These are phyloP conservation scores for Populus ilicifolia DNA, from an alignment of 345 rosid genomes.

Conservation along the genomic window DNA sequence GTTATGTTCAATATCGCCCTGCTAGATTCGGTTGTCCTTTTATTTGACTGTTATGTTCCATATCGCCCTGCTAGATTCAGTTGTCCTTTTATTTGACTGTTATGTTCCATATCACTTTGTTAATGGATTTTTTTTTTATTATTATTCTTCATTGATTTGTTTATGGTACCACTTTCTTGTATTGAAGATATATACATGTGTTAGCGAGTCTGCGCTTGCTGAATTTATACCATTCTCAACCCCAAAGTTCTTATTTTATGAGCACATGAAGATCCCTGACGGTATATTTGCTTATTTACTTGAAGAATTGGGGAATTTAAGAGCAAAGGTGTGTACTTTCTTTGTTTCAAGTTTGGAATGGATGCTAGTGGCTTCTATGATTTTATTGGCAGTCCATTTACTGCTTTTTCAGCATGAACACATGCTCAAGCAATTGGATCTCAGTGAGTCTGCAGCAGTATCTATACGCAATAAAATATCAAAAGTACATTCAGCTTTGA, in stretches of 20 bases:
- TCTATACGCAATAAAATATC: conserved; percentile 41
- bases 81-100: not conserved
- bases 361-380: not conserved
- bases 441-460: conserved; percentile 22
- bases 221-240: conserved; percentile 56
- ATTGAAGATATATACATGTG: conserved; percentile 70
- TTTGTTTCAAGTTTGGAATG: not conserved
- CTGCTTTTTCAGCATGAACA: conserved; percentile 49
- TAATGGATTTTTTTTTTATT: not conserved
- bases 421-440: conserved; percentile 37
- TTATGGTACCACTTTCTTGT: conserved; percentile 3
- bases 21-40: no score
- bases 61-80: not conserved
- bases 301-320: conserved; percentile 28
- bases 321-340: conserved; percentile 43
- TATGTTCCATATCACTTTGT: not conserved
- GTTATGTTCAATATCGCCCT: no score
- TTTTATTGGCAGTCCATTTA: conserved; percentile 8
- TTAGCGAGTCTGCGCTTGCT: conserved; percentile 54
- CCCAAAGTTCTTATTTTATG: conserved; percentile 51
- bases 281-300: conserved; percentile 17
- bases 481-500: conserved; percentile 37
- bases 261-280: conserved; percentile 29
- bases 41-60: no score
- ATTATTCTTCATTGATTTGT: not conserved